Evolutionary conservation across 345 rosid genomes (phyloP), one percentile per base, ranked within the genome.

Genomic region (Ceriops decandra): DNA sequence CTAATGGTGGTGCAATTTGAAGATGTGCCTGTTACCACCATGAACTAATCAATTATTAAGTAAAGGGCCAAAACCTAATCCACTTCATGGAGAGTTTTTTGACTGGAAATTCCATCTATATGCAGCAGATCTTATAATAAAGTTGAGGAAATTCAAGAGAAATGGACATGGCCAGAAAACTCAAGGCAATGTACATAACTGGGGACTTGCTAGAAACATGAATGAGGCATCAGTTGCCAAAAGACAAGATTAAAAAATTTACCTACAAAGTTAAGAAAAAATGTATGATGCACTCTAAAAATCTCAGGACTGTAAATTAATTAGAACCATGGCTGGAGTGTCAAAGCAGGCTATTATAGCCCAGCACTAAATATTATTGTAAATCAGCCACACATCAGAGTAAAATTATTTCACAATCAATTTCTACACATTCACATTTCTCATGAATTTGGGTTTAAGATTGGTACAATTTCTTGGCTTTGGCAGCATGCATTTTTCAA

Each of bases 11-110:
- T 60, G 77, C 85, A 63, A 92, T 85, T 77, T 80, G 78, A 64
- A 95, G 98, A 71, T 77, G 74, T 73, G 92, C 92, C 99, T 95
- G 82, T 64, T 72, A 74, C 68, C 22, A 61, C 42, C 42, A 51
- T 6, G 28, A 57, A 62, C 20, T 19, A 20, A 47, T 52, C 33
- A 69, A 8, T 22, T 28, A 69, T 26, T 56, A 58, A 7, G 22
- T 27, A 10, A 27, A 52, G 60, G 30, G 52, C 36, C 19, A 49
- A 5, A 58, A 67, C 60, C 16, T 36, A 42, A 3, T 42, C 17
- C 17, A 9, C 49, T 42, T 13, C 16, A 2, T 2, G 47, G 4
- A 38, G 16, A 38, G 2, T 38, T 38, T 38, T 38, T 38, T 10
- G 46, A 38, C 47, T 13, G 15, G 47, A 15, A 42, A 15, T 42